These are phyloP conservation scores for Ophiostoma sp. DNA, from an alignment of 2,329 filamentous ascomycete species.

Conservation along the genomic window DNA sequence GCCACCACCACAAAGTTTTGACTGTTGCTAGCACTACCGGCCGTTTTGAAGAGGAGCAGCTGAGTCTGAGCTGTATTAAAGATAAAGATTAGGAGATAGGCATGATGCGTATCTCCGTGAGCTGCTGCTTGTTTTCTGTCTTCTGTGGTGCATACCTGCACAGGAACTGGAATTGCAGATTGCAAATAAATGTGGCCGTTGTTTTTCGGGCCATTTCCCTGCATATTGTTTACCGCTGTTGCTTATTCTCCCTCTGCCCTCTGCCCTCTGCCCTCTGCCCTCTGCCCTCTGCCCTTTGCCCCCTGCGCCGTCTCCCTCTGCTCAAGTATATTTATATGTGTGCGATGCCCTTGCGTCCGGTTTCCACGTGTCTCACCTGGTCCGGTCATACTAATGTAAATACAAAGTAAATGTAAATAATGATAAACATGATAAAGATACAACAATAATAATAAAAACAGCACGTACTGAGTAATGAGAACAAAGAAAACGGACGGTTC, in stretches of 20 bases:
- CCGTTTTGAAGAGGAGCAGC: too few relatives aligned
- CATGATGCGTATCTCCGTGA: too few relatives aligned
- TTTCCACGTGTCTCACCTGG: conserved; percentile 9
- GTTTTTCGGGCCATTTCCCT: too few relatives aligned
- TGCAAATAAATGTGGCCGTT: too few relatives aligned
- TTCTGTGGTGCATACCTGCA: too few relatives aligned
- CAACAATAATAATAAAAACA: background rate
- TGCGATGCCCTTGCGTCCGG: background rate
- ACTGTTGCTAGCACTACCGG: too few relatives aligned
- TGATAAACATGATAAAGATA: background rate
- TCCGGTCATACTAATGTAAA: background rate
- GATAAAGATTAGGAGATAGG: too few relatives aligned
- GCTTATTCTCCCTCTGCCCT: background rate
- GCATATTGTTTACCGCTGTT: background rate
- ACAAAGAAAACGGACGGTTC: background rate
- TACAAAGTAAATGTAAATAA: background rate
- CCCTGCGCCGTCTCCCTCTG: background rate
- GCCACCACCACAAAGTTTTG: too few relatives aligned
- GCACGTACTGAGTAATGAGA: background rate
- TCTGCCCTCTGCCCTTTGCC: background rate
- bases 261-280: background rate
- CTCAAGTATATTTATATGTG: background rate
- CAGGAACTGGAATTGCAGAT: too few relatives aligned
- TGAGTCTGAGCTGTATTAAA: too few relatives aligned
- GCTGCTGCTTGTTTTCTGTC: too few relatives aligned